A percentile compares a stretch with the other conserved stretches of the same genome.
Conservation (phyloP, 2,329 filamentous ascomycete genomes). For the Fusarium decemcellulare region DNA sequence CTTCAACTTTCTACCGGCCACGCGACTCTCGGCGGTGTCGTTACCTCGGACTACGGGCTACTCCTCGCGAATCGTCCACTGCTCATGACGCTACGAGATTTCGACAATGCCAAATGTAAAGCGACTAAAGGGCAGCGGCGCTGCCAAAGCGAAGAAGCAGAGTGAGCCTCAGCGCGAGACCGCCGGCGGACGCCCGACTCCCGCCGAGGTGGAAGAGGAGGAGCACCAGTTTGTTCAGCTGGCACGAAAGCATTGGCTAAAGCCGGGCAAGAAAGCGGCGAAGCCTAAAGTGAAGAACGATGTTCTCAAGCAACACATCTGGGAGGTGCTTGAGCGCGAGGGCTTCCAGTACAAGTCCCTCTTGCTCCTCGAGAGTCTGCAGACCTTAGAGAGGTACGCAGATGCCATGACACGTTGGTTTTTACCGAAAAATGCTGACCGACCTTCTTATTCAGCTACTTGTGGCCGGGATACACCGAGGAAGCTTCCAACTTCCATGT, state of each 20-base stretch:
- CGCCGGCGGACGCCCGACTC: constrained; percentile 62
- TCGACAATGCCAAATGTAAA: constrained; percentile 70
- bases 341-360: constrained; percentile 84
- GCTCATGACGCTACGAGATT: constrained; percentile 42
- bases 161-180: constrained; percentile 56
- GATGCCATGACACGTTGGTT: not conserved
- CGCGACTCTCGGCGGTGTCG: constrained; percentile 22
- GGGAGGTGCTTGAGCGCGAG: constrained; percentile 88
- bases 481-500: constrained; percentile 94
- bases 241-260: constrained; percentile 89
- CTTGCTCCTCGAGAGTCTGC: constrained; percentile 88
- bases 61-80: constrained; percentile 12
- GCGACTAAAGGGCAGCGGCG: constrained; percentile 68
- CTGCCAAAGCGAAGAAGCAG: constrained; percentile 55
- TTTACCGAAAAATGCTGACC: constrained; percentile 46
- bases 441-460: constrained; percentile 70
- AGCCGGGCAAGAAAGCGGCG: constrained; percentile 69
- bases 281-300: constrained; percentile 86
- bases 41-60: constrained; percentile 21
- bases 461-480: constrained; percentile 94
- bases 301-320: constrained; percentile 88
- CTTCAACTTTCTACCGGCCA: constrained; percentile 19
- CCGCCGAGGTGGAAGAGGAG: constrained; percentile 79
- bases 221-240: constrained; percentile 82
- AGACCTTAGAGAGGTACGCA: constrained; percentile 83